Evolutionary conservation across 345 rosid genomes (phyloP).

Genomic region (Boechera stricta): DNA sequence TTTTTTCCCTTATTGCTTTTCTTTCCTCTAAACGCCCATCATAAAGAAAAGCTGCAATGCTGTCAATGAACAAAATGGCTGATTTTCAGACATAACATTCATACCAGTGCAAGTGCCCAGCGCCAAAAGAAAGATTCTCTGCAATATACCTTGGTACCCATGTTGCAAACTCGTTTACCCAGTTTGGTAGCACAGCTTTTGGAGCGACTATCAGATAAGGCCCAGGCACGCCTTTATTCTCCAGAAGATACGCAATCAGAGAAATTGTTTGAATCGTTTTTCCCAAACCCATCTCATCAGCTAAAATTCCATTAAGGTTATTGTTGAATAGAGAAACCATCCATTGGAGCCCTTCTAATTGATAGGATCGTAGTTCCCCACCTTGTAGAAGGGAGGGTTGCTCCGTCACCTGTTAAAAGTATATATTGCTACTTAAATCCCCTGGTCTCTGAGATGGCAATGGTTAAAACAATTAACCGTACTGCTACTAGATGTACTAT

Average conservation of each 20-base stretch:
- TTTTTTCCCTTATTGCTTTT: conserved; percentile 81
- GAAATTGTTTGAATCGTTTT: conserved; percentile 98
- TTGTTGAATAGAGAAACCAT: conserved; percentile 97
- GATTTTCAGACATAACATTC: conserved; percentile 18
- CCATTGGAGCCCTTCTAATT: conserved; percentile 99
- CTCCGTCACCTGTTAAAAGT: conserved; percentile 77
- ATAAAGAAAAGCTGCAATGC: conserved; percentile 89
- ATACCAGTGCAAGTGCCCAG: not conserved
- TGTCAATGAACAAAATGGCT: conserved; percentile 47
- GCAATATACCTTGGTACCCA: conserved; percentile 84
- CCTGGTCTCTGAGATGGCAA: conserved; percentile 19
- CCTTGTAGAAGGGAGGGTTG: conserved; percentile 93
- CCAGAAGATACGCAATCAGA: conserved; percentile 84
- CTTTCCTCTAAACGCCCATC: conserved; percentile 99
- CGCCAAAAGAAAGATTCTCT: not conserved
- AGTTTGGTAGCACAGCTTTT: conserved; percentile 97
- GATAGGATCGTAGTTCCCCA: conserved; percentile 92
- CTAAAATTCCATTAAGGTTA: conserved; percentile 96
- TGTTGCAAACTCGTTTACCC: conserved; percentile 91
- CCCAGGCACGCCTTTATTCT: conserved; percentile 82
- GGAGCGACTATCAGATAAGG: conserved; percentile 99
- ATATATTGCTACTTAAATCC: conserved; percentile 36
- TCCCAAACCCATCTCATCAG: conserved; percentile 99
- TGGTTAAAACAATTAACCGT: conserved; percentile 11
- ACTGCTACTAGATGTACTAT: conserved; percentile 10